Conservation (phyloP, 2,329 filamentous ascomycete species). For the Lachnellula hyalina region DNA sequence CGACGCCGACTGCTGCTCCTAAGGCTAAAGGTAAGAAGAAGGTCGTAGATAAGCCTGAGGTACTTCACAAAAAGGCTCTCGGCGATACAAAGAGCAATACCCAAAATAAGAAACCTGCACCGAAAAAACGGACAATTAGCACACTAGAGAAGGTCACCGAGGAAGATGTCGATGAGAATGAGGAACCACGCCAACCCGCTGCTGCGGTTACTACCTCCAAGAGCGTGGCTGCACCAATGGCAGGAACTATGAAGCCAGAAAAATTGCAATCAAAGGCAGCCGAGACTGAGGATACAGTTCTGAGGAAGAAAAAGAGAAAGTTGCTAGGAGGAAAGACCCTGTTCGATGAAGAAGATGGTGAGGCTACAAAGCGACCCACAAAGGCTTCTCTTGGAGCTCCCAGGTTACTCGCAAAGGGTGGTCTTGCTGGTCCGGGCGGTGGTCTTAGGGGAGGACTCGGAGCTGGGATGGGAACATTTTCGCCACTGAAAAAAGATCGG, state of each 20-base stretch:
- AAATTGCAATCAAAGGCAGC: constrained; percentile 15
- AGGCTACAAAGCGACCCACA: constrained; percentile 34
- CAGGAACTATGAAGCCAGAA: constrained; percentile 4
- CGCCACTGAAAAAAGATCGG: constrained; percentile 66
- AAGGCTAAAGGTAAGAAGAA: constrained; percentile 24
- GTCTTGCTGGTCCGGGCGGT: constrained; percentile 23
- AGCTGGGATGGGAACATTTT: constrained; percentile 54
- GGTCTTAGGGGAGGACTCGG: constrained; percentile 22
- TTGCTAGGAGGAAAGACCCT: constrained; percentile 61
- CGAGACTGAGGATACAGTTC: constrained; percentile 30
- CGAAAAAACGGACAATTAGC: constrained; percentile 29
- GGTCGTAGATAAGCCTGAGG: constrained; percentile 9
- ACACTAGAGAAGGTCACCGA: constrained; percentile 38
- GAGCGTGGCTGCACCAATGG: constrained; percentile 2
- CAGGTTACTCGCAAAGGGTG: constrained; percentile 28
- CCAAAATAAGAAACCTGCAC: constrained; percentile 27
- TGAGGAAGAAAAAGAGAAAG: constrained; percentile 66
- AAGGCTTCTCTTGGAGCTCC: constrained; percentile 31
- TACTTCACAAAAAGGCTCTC: constrained; percentile 37
- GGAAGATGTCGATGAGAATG: constrained; percentile 29
- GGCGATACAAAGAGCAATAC: constrained; percentile 35
- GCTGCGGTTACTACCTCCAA: constrained; percentile 5
- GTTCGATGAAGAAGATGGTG: constrained; percentile 65
- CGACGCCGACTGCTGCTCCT: constrained; percentile 6
- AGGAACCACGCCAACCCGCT: constrained; percentile 31